A percentile compares a stretch with the other conserved stretches of the same genome.
Conservation (phyloP, 257 asterid species). For the Solanum virginianum region DNA sequence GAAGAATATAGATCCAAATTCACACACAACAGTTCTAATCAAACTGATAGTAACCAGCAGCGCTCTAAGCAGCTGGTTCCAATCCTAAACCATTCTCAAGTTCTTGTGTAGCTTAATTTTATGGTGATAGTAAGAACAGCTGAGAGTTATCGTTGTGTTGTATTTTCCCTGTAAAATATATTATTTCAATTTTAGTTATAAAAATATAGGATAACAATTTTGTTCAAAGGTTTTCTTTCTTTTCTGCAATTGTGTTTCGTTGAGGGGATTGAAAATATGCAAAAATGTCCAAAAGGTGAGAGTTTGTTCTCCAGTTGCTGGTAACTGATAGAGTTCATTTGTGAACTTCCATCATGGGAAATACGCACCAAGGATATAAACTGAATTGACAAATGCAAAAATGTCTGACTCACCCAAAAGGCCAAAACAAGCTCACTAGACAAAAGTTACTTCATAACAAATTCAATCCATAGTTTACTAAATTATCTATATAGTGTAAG, state of each 20-base stretch:
- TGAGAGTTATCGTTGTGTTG: not conserved
- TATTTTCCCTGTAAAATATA: not conserved
- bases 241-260: not conserved
- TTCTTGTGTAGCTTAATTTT: not conserved
- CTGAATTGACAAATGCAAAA: too few relatives aligned
- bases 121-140: not conserved
- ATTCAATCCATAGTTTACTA: too few relatives aligned
- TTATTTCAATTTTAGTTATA: not conserved
- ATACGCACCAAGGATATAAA: not conserved
- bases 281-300: not conserved
- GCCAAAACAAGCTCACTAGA: not conserved
- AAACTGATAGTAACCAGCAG: conserved; percentile 28
- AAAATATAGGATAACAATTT: not conserved
- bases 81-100: conserved; percentile 18
- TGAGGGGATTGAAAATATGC: too few relatives aligned
- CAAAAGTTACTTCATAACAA: too few relatives aligned
- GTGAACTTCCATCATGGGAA: not conserved
- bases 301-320: conserved; percentile 9
- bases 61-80: conserved; percentile 77
- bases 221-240: not conserved
- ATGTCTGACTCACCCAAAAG: not conserved
- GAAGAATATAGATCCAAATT: conserved; percentile 70
- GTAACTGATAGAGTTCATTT: conserved; percentile 26
- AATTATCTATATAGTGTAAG: too few relatives aligned
- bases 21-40: conserved; percentile 21